A percentile compares a stretch with the other conserved stretches of the same genome.
These are phyloP conservation scores for Aspergillus fructus DNA, from an alignment of 2,329 filamentous ascomycete genomes.

Conservation along the genomic window DNA sequence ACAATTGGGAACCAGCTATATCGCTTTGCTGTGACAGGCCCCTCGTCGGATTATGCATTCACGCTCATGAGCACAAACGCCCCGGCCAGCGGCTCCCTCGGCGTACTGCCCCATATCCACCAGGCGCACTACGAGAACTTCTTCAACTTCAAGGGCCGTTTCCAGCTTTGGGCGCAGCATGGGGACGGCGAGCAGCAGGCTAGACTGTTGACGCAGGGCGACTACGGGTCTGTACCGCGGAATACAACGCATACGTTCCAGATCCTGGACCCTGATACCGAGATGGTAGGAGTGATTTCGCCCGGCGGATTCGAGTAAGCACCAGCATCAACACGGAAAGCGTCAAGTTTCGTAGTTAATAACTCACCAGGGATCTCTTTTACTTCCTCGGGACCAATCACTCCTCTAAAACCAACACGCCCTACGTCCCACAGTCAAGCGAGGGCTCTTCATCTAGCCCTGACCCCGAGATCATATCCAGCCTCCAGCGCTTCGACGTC, in stretches of 20 bases:
- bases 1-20: slow-evolving; percentile 40
- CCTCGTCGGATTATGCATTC: slow-evolving; percentile 47
- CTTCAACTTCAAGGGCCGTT: slow-evolving; percentile 46
- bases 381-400: slow-evolving; percentile 41
- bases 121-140: slow-evolving; percentile 49
- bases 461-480: slow-evolving; percentile 32
- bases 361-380: slow-evolving; percentile 37
- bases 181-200: slow-evolving; percentile 33
- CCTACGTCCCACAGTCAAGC: slow-evolving; percentile 35
- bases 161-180: slow-evolving; percentile 47
- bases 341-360: no score
- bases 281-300: slow-evolving; percentile 47
- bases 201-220: slow-evolving; percentile 44
- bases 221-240: slow-evolving; percentile 47
- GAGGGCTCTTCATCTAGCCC: slow-evolving; percentile 31
- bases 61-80: slow-evolving; percentile 47
- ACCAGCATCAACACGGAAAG: no score
- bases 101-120: slow-evolving; percentile 48
- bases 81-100: slow-evolving; percentile 36
- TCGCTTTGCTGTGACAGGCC: slow-evolving; percentile 46
- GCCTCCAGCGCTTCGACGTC: slow-evolving; percentile 45
- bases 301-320: slow-evolving; percentile 50
- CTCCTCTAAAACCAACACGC: slow-evolving; percentile 34
- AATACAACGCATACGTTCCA: slow-evolving; percentile 52
- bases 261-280: slow-evolving; percentile 48